Evolutionary conservation across 495 filamentous ascomycete genomes (phyloP).

Genomic region (Hypoxylon fuscum): DNA sequence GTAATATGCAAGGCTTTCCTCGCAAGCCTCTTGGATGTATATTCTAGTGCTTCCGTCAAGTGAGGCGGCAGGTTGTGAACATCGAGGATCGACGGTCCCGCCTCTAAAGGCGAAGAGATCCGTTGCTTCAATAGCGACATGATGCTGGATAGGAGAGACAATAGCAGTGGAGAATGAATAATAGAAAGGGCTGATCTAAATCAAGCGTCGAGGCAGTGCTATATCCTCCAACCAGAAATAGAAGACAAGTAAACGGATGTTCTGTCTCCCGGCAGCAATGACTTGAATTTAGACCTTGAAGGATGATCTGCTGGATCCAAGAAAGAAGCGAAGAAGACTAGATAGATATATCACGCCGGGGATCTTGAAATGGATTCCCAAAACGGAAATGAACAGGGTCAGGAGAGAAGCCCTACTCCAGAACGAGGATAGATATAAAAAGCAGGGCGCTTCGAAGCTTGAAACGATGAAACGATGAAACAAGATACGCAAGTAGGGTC

Average conservation of each 20-base stretch:
- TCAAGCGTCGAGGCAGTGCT: conserved; percentile 7
- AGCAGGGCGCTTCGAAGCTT: conserved; percentile 41
- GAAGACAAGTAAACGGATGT: conserved; percentile 16
- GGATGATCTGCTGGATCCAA: conserved; percentile 12
- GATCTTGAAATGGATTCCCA: conserved; percentile 4
- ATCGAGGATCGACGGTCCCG: conserved; percentile 59
- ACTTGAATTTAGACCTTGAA: conserved; percentile 16
- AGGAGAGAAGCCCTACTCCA: conserved; percentile 13
- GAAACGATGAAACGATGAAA: conserved; percentile 44
- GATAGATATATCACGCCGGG: conserved; percentile 22
- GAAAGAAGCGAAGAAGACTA: conserved; percentile 12
- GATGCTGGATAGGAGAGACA: conserved; percentile 10
- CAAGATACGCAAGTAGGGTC: conserved; percentile 12
- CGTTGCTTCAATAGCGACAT: conserved; percentile 54
- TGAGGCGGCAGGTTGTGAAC: conserved; percentile 55
- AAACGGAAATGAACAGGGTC: conserved; percentile 15
- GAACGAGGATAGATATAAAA: conserved; percentile 33
- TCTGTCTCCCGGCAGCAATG: conserved; percentile 14
- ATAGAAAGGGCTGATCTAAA: neutral
- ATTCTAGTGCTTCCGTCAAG: conserved; percentile 57
- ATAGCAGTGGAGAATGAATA: neutral
- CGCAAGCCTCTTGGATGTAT: conserved; percentile 59
- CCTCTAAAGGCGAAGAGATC: conserved; percentile 66
- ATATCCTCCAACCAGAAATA: conserved; percentile 14
- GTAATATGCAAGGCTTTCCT: conserved; percentile 58